Base-by-base conservation (phyloP, 2,329 filamentous ascomycete species). In the Celoporthe dispersa region DNA sequence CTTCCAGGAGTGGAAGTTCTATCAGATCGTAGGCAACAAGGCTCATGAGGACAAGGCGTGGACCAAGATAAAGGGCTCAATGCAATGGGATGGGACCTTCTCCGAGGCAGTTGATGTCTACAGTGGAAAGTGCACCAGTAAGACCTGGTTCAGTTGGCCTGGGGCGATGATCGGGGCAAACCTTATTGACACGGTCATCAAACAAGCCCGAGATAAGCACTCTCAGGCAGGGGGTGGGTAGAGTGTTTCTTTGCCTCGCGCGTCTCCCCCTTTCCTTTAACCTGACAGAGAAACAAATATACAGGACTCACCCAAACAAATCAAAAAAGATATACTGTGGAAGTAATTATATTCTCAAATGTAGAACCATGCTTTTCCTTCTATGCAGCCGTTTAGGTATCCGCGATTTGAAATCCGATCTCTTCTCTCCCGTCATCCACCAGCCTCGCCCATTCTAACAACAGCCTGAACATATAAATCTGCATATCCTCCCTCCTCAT, bases 401-500 rank as follows among this genome's bases (percentile, higher is more conserved):
- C n/a, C 2, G 11, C 8, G 28, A 25, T 25, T 14, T 63, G 35
- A 44, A 44, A 89, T 2, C 86, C 87, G 83, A 89, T 81, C 37
- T 73, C 78, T 71, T 86, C 85, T 66, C 87, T 78, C 62, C 81
- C 76, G 44, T 87, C 85, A 68, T 87, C 86, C 55, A 81, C 79
- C 12, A 90, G 75, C 28, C 88, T 80, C 7, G 84, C 89, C 72
- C 90, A 91, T 79, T 91, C 90, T 37, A 91, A 80, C 66, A 91
- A 78, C 73, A 94, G 75, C 53, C 91, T 81, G 66, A 90, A 81
- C 12, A 89, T 84, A 76, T 94, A 94, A 7, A 94, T 83, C 75
- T 89, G 85, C 90, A 93, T 93, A 75, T 94, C 91, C 75, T 93
- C 91, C 74, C 84, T 87, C 69, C 92, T 81, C 35, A 94, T 80